These are phyloP conservation scores for Oryza glaberrima DNA, from an alignment of 176 grass and related monocot genomes.

Conservation along the genomic window DNA sequence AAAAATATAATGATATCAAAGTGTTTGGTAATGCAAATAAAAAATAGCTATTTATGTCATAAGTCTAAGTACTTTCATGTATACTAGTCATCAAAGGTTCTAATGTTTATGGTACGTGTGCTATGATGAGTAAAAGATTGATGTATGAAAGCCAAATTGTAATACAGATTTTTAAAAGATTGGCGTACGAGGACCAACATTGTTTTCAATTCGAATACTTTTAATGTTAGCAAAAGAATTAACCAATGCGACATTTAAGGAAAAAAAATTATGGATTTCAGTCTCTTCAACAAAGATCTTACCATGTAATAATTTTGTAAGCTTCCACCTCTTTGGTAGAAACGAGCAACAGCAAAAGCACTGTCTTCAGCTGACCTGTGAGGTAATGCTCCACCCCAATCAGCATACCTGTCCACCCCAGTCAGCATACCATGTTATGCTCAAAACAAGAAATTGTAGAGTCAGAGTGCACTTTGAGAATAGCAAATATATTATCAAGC, in stretches of 20 bases:
- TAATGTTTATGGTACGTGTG: neutral
- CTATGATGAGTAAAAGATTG: neutral
- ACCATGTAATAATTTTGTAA: constrained; percentile 99
- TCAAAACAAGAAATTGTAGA: neutral
- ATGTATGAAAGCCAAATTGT: neutral
- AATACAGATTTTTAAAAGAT: neutral
- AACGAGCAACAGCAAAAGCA: constrained; percentile 96
- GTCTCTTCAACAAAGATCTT: constrained; percentile 37
- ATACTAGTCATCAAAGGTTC: neutral
- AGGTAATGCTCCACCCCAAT: constrained; percentile 80
- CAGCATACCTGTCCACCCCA: constrained; percentile 61
- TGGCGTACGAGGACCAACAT: no score
- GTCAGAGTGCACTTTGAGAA: constrained; percentile 2
- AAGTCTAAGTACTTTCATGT: neutral
- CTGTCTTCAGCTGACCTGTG: constrained; percentile 85
- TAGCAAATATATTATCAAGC: neutral
- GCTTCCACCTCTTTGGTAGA: constrained; percentile 92
- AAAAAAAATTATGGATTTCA: neutral
- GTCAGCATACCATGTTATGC: constrained; percentile 9
- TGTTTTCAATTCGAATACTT: no score
- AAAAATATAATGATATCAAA: neutral
- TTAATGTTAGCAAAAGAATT: neutral
- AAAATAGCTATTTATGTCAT: neutral
- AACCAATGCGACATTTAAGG: neutral
- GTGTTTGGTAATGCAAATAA: neutral